Percentiles rank a stretch among this genome's conserved stretches.
Conservation (phyloP, 805 yeast species). For the Cyberlindnera maclurae region DNA sequence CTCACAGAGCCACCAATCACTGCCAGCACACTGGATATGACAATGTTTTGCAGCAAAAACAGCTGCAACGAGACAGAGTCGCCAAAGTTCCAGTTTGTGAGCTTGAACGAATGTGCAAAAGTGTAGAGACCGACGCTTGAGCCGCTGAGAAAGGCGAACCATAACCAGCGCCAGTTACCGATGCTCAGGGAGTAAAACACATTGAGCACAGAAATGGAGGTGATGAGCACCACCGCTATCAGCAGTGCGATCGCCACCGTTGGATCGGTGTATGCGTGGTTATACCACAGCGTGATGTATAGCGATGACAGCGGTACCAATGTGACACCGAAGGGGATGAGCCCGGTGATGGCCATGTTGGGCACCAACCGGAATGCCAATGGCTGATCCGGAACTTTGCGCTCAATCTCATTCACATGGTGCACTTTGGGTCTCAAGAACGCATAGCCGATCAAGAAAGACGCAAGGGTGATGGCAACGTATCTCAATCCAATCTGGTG, state of each 20-base stretch:
- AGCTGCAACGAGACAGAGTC: slow-evolving; percentile 20
- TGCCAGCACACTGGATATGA: slow-evolving; percentile 19
- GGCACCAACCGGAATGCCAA: slow-evolving; percentile 21
- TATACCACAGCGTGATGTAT: slow-evolving; percentile 23
- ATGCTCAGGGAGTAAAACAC: slow-evolving; percentile 18
- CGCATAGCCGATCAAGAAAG: slow-evolving; percentile 12
- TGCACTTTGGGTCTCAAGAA: slow-evolving; percentile 6
- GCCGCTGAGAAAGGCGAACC: slow-evolving; percentile 23
- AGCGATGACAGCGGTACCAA: slow-evolving; percentile 22
- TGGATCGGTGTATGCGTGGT: slow-evolving; percentile 18
- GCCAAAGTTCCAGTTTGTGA: slow-evolving; percentile 24
- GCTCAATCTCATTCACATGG: slow-evolving; percentile 16
- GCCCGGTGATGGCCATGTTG: slow-evolving; percentile 23
- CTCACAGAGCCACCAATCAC: slow-evolving; percentile 20
- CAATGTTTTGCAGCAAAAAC: slow-evolving; percentile 20
- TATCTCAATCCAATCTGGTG: slow-evolving; percentile 8
- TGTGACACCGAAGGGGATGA: slow-evolving; percentile 25
- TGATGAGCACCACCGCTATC: slow-evolving; percentile 12
- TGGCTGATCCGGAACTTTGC: slow-evolving; percentile 20
- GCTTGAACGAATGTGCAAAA: slow-evolving; percentile 21
- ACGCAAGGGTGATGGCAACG: slow-evolving; percentile 4
- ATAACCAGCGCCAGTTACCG: slow-evolving; percentile 28
- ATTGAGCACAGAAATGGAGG: slow-evolving; percentile 17
- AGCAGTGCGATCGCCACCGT: slow-evolving; percentile 14
- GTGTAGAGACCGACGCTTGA: slow-evolving; percentile 21